Base-by-base conservation (phyloP, 192 early-diverging fungal genomes). In the Coemansia sp. region DNA sequence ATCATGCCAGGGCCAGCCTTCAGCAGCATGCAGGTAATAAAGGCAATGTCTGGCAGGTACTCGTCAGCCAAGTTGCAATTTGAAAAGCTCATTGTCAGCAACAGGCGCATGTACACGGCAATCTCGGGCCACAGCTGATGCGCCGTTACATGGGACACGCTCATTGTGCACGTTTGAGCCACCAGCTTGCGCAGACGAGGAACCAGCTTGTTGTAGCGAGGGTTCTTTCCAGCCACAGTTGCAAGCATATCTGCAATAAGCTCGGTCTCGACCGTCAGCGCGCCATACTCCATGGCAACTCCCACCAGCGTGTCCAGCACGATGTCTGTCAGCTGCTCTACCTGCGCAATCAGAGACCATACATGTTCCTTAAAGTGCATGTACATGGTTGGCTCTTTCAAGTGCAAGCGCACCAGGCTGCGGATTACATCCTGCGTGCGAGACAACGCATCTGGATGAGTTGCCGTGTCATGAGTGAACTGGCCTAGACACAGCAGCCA, bases 91-190 rank as follows among this genome's bases (percentile, higher is more conserved):
- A 93, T 78, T 68, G 94, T 92, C 57, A 96, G 70, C 44, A 91
- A 84, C 70, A 94, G 88, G 12, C 95, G 84, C 50, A 94, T 75
- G 53, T 96, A 70, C 13, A 93, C 88, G 0, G 90, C 88, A 63
- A 98, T 93, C 64, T 98, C 90, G n/a, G 86, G 84, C 94, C 93
- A 96, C 36, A 87, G 81, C 52, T 86, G 81, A 59, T 95, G 93
- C 23, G 91, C 84, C 1, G 87, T 84, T 14, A 98, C 80, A 30
- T 85, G 78, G 7, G 83, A 68, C 14, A 83, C 84, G 37, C 85
- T 85, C 55, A 86, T 82, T 35, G 87, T 72, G 26, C 90, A 91
- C 6, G 92, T 92, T 60, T 83, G 82, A 18, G 82, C 80, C n/a
- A 96, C 82, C 11, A 90, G 86, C 62, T 88, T 90, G 65, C 93